phyloP scores from a whole-genome alignment of 1,139 yeast genomes.

The Candida gigantensis region DNA sequence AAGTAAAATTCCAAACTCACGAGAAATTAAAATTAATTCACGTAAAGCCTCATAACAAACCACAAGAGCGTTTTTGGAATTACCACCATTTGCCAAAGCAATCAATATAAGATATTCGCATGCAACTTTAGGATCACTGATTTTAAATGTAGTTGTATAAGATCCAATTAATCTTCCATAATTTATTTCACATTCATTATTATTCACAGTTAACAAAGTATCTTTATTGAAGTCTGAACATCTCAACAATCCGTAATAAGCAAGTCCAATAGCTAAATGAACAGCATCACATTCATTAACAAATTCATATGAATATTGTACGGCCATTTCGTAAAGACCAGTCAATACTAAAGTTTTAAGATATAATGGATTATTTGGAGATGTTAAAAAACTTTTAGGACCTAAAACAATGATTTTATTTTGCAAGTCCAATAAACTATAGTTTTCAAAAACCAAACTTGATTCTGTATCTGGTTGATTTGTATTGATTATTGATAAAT shows the following conservation, averaged over 20 bases:
- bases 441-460: slow-evolving; percentile 65
- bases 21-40: slow-evolving; percentile 81
- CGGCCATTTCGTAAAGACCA: slow-evolving; percentile 83
- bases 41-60: slow-evolving; percentile 79
- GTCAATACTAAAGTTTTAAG: slow-evolving; percentile 72
- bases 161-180: slow-evolving; percentile 65
- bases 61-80: slow-evolving; percentile 44
- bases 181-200: slow-evolving; percentile 49
- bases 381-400: slow-evolving; percentile 63
- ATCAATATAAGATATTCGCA: slow-evolving; percentile 82
- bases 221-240: slow-evolving; percentile 38
- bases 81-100: slow-evolving; percentile 43
- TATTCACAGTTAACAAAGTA: slow-evolving; percentile 33
- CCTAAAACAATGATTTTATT: slow-evolving; percentile 73
- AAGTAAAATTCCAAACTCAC: slow-evolving; percentile 77
- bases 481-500: slow-evolving; percentile 73
- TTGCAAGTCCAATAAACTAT: slow-evolving; percentile 74
- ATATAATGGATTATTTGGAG: slow-evolving; percentile 66
- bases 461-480: slow-evolving; percentile 25
- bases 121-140: slow-evolving; percentile 86
- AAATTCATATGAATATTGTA: slow-evolving; percentile 62
- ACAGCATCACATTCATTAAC: slow-evolving; percentile 84
- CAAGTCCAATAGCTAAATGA: slow-evolving; percentile 82
- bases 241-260: slow-evolving; percentile 71
- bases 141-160: slow-evolving; percentile 79